These are phyloP conservation scores for Straminergon stramineum DNA, from an alignment of 225 moss, liverwort and hornwort species.

Conservation along the genomic window DNA sequence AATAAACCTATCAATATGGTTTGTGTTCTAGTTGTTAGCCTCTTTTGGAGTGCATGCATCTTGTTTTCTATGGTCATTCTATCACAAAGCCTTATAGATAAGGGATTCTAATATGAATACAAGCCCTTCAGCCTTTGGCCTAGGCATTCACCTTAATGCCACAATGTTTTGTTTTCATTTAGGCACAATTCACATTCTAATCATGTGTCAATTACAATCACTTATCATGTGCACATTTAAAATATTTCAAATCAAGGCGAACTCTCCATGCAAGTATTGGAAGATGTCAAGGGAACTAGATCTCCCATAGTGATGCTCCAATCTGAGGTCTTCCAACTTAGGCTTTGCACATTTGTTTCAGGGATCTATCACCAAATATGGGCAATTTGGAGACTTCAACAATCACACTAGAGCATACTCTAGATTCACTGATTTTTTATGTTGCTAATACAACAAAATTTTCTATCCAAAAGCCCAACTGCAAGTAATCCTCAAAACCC, in stretches of 20 bases:
- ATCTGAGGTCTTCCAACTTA: not conserved
- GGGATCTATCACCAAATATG: not conserved
- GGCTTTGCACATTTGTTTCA: rapidly evolving
- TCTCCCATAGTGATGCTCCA: rapidly evolving
- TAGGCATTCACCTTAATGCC: not conserved
- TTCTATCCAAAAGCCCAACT: not conserved
- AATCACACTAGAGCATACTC: not conserved
- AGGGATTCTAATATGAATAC: too few relatives aligned
- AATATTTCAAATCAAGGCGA: rapidly evolving
- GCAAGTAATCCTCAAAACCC: not conserved
- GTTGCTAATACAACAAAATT: rapidly evolving
- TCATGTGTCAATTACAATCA: not conserved
- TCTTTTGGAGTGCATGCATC: too few relatives aligned
- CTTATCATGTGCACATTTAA: not conserved
- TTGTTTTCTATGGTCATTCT: too few relatives aligned
- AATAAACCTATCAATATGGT: too few relatives aligned
- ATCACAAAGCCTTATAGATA: too few relatives aligned
- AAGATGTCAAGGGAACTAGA: too few relatives aligned
- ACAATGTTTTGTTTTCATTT: not conserved
- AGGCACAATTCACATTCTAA: not conserved
- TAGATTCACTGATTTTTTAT: not conserved
- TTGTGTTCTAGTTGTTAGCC: too few relatives aligned
- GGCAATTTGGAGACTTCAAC: not conserved
- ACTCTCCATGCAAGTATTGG: rapidly evolving
- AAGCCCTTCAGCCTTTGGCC: too few relatives aligned